Evolutionary conservation across 768 basidiomycete genomes (phyloP), one percentile per base, ranked within the genome.

Genomic region (Serpula lacrymans): DNA sequence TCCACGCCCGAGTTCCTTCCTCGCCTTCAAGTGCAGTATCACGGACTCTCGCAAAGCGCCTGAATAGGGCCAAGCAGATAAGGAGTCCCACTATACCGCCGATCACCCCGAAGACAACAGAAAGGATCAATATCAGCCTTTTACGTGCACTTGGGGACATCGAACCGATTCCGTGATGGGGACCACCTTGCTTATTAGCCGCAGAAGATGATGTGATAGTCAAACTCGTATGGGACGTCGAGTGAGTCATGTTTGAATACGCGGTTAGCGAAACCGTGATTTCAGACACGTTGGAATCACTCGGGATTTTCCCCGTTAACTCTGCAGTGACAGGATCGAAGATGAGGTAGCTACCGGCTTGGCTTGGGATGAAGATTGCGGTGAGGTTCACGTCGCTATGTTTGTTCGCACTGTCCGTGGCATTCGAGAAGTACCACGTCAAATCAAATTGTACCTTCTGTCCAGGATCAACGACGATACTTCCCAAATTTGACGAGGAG

Each of bases 171-270:
- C 48, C 48, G 18, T 33, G 37, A n/a, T n/a, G n/a, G 3, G 46
- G 22, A 6, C 49, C 48, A 24, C 56, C 51, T 26, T 70, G 65
- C 46, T 74, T 60, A 60, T 48, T 64, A 60, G 43, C 67, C 59
- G 32, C 56, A 40, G 24, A 67, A 48, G 30, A 71, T 57, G 41
- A 81, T 57, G 39, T 71, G 22, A 88, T 64, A 1, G 70, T 59
- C 13, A 88, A 67, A 40, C 49, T 72, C 1, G 82, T 69, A 51
- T 86, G 83, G 14, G 85, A 88, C 1, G 78, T 84, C 12, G 85
- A 82, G 49, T 81, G 85, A 2, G 80, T 85, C 14, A 72, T 40
- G 26, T 57, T 65, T 23, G 82, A 84, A 58, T 80, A 85, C 3
- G 84, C 87, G 6, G 80, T 78, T 48, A 88, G 84, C 3, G 75